Evolutionary conservation across 768 basidiomycete species (phyloP), one percentile per base, ranked within the genome.

Genomic region (Mycena maculata): DNA sequence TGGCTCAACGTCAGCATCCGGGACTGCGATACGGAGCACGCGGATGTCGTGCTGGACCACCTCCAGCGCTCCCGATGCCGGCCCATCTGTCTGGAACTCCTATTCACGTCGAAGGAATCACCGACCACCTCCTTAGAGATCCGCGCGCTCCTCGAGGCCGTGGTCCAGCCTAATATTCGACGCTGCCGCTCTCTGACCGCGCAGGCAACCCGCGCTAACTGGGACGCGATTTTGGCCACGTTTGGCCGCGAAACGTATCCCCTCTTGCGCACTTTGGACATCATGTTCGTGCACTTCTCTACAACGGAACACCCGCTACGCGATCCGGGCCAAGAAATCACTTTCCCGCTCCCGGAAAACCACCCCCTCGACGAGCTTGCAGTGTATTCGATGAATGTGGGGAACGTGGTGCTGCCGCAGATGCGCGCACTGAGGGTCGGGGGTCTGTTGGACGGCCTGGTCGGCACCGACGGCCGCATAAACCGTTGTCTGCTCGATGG

Each of bases 161-260:
- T 63, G 6, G 56, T 68, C 13, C 42, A 28, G 38, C 62, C 67
- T 12, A 48, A 48, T 49, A 12, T 68, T 13, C 3, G 9, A 20
- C 67, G 67, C n/a, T 68, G 67, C 23, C 27, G 18, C 13, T 39
- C 47, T 6, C 23, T 68, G 33, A 53, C 23, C 25, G n/a, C 63
- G 22, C 44, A 49, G 8, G 57, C 62, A 18, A 48, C 27, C 20
- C 54, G 23, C 4, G 11, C 16, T 20, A 44, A 16, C 23, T 68
- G 67, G 67, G 41, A 55, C n/a, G 44, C 39, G 33, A 39, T 68
- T 30, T n/a, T 52, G 13, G 49, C 31, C n/a, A 31, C 44, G 4
- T 55, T 60, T n/a, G 45, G n/a, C 20, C 41, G 60, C 20, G 54
- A 64, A 48, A 54, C 53, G 8, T 68, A 47, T 48, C 67, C 61